phyloP scores from a whole-genome alignment of 345 rosid species.

The Eucalyptus fibrosa region DNA sequence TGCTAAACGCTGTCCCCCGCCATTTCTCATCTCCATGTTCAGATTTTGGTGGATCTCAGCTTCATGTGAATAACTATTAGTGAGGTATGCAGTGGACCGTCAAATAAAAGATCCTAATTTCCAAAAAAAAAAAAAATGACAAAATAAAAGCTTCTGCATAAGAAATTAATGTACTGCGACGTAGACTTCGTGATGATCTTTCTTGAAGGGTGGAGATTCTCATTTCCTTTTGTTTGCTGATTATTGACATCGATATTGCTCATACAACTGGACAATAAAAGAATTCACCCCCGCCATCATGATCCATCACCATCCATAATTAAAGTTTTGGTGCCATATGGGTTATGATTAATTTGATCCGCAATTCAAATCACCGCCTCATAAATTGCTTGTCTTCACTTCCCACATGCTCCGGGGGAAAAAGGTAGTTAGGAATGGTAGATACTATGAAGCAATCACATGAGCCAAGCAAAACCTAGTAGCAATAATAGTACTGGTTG shows the following conservation, averaged over 20 bases:
- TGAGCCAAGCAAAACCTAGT: not conserved
- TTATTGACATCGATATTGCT: not conserved
- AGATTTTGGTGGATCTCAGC: not conserved
- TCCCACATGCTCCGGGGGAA: not conserved
- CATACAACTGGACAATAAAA: not conserved
- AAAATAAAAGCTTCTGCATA: not conserved
- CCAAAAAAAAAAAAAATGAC: no score
- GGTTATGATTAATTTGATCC: slow-evolving; percentile 37
- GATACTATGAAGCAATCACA: slow-evolving; percentile 33
- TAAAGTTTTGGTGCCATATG: slow-evolving; percentile 51
- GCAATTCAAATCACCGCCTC: slow-evolving; percentile 18
- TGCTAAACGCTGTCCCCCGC: not conserved
- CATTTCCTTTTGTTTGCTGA: not conserved
- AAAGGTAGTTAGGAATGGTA: slow-evolving; percentile 47
- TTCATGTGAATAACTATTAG: not conserved
- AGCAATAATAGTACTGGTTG: not conserved
- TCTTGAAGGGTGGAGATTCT: not conserved
- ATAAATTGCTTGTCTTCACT: not conserved
- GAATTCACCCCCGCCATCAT: not conserved
- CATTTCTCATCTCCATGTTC: not conserved
- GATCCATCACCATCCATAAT: slow-evolving; percentile 23
- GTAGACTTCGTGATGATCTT: not conserved
- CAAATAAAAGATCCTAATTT: not conserved
- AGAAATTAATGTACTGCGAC: not conserved
- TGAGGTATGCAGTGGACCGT: not conserved